Percentiles rank a stretch among this genome's conserved stretches.
Evolutionary conservation across 1,139 yeast species (phyloP).

Genomic region (Yamadazyma jaroonii): DNA sequence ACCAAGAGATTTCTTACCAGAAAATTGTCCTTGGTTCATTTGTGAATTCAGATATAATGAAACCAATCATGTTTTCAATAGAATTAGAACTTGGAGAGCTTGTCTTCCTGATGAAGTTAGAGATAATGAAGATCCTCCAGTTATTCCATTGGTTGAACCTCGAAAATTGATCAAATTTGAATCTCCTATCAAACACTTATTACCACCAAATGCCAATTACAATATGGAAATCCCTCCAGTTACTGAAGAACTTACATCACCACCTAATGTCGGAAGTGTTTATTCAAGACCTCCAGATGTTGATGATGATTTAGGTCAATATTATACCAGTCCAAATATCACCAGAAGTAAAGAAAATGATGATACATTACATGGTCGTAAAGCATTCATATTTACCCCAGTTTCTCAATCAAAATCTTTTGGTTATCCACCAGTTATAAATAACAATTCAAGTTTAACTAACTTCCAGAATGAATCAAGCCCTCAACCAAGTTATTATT

Average conservation of each 20-base stretch:
- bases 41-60: constrained; percentile 96
- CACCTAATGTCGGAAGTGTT: constrained; percentile 91
- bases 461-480: background rate
- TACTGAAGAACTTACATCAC: constrained; percentile 70
- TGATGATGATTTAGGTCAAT: constrained; percentile 78
- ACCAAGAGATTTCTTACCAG: constrained; percentile 58
- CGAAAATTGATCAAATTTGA: constrained; percentile 72
- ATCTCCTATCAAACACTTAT: constrained; percentile 77
- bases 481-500: background rate
- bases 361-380: constrained; percentile 39
- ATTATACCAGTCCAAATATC: constrained; percentile 49
- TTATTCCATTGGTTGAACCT: constrained; percentile 47
- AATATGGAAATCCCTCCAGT: constrained; percentile 83
- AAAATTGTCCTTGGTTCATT: constrained; percentile 81
- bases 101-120: constrained; percentile 96
- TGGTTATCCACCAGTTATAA: constrained; percentile 11
- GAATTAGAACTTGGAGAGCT: constrained; percentile 97
- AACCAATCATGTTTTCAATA: constrained; percentile 82
- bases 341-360: constrained; percentile 60
- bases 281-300: constrained; percentile 72
- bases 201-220: constrained; percentile 70
- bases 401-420: constrained; percentile 41
- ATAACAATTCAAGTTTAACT: background rate
- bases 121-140: constrained; percentile 80
- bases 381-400: constrained; percentile 46